phyloP scores from a whole-genome alignment of 345 rosid genomes.

The Bruguiera parviflora region DNA sequence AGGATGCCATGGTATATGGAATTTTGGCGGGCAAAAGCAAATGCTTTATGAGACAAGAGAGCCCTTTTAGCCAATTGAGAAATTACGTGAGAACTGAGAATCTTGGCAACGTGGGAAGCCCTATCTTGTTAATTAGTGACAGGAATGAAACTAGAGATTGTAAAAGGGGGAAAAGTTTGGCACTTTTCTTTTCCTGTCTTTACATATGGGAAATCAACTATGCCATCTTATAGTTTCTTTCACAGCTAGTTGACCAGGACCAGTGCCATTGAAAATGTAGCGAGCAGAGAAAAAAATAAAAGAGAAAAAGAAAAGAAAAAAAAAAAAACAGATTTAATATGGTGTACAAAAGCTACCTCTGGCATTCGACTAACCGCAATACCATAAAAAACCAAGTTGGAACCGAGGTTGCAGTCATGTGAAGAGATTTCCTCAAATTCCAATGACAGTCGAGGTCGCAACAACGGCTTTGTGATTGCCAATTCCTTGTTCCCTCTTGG shows the following conservation, averaged over 20 bases:
- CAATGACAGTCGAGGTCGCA: not conserved
- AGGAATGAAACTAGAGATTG: slow-evolving; percentile 19
- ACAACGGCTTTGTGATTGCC: not conserved
- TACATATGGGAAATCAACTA: slow-evolving; percentile 1
- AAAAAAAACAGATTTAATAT: not conserved
- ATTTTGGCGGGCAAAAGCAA: slow-evolving; percentile 6
- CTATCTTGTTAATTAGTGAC: slow-evolving; percentile 12
- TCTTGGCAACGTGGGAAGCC: slow-evolving; percentile 18
- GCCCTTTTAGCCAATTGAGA: slow-evolving; percentile 7
- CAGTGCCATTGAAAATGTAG: not conserved
- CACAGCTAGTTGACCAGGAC: not conserved
- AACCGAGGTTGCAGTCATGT: not conserved
- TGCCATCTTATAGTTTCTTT: slow-evolving; percentile 13
- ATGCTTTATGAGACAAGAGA: slow-evolving; percentile 18
- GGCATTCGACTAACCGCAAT: no score
- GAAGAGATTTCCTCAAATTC: slow-evolving; percentile 2
- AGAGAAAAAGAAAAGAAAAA: not conserved
- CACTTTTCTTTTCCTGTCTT: slow-evolving; percentile 3
- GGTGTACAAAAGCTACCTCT: no score
- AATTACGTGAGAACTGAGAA: slow-evolving; percentile 22
- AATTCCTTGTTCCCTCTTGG: not conserved
- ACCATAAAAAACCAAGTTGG: no score
- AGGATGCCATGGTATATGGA: not conserved
- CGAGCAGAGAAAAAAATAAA: not conserved
- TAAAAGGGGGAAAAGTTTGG: slow-evolving; percentile 9